phyloP scores from a whole-genome alignment of 345 rosid genomes.

The Rhodamnia argentea region DNA sequence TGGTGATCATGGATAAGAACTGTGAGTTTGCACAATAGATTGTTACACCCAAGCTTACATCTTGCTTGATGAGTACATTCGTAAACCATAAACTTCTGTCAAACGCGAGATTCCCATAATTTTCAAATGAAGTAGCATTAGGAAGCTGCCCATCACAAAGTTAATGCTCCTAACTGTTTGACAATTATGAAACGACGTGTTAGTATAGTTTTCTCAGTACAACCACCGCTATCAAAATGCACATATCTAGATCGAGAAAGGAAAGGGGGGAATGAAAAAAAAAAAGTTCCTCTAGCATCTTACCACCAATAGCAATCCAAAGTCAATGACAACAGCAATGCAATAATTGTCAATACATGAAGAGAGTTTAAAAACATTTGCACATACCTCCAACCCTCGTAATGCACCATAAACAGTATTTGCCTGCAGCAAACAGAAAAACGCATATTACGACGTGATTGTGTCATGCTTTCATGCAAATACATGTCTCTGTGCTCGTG shows the following conservation, averaged over 20 bases:
- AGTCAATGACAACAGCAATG: neutral
- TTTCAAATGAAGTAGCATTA: neutral
- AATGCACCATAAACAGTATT: conserved; percentile 81
- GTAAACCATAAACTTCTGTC: neutral
- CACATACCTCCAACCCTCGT: conserved; percentile 80
- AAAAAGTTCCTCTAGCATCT: neutral
- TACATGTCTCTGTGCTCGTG: neutral
- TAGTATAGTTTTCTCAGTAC: neutral
- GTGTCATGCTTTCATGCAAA: neutral
- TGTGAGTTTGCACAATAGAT: neutral
- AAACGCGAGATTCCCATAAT: neutral
- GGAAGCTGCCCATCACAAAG: neutral
- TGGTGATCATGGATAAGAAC: neutral
- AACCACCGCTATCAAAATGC: neutral
- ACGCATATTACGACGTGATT: neutral
- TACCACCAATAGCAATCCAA: neutral
- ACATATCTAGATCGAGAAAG: neutral
- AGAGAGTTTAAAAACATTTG: neutral
- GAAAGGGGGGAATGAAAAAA: neutral
- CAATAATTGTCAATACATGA: neutral
- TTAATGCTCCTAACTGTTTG: neutral
- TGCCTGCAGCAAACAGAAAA: conserved; percentile 40
- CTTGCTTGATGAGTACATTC: neutral
- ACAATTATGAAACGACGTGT: neutral
- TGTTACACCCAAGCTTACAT: neutral